phyloP scores from a whole-genome alignment of 2,329 filamentous ascomycete species.

The Didymella segeticola region DNA sequence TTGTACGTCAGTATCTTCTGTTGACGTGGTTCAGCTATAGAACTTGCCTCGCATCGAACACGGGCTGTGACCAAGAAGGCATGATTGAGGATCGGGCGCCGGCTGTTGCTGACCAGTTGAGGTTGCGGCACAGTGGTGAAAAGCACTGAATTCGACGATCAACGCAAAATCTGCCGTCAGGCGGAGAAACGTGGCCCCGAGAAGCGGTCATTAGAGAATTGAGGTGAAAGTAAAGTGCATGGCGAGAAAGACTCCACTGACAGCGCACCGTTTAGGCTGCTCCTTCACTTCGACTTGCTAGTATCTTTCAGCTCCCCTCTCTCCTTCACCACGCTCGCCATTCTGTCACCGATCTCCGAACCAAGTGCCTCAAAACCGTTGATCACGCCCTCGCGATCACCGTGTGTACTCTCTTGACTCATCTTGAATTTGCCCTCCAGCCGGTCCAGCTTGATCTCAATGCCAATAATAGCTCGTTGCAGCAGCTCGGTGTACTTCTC shows the following conservation, averaged over 20 bases:
- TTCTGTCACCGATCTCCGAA: slow-evolving; percentile 44
- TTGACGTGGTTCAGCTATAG: neutral
- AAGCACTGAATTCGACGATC: no score
- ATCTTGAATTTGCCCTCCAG: slow-evolving; percentile 41
- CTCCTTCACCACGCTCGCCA: slow-evolving; percentile 45
- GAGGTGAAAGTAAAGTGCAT: no score
- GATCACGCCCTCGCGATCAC: slow-evolving; percentile 58
- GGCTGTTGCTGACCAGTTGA: no score
- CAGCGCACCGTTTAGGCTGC: no score
- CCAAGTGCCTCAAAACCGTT: slow-evolving; percentile 60
- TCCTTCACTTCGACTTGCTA: neutral
- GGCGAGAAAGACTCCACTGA: neutral
- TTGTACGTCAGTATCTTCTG: neutral
- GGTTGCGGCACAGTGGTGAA: no score
- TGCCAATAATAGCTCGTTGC: slow-evolving; percentile 33
- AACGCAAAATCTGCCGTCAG: no score
- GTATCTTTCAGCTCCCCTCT: slow-evolving; percentile 6
- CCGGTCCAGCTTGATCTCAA: slow-evolving; percentile 32
- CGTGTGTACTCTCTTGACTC: slow-evolving; percentile 28
- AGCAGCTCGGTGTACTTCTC: slow-evolving; percentile 58
- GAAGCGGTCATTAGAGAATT: no score
- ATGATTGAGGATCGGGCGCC: no score
- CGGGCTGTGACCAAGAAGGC: no score
- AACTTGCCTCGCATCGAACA: no score
- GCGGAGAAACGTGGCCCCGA: no score